phyloP scores from a whole-genome alignment of 169 alveolate genomes.

The Eimeria maxima region DNA sequence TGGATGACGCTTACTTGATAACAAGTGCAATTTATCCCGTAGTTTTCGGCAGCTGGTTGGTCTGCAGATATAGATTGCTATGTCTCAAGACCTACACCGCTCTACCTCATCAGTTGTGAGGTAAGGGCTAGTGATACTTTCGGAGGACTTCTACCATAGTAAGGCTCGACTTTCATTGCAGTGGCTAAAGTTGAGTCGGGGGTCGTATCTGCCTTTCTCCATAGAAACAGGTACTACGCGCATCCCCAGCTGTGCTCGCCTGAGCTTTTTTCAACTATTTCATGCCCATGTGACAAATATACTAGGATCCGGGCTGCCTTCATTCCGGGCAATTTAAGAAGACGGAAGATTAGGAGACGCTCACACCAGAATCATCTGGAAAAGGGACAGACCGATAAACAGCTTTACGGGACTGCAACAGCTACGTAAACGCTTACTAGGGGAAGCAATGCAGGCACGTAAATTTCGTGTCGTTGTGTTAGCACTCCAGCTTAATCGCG shows the following conservation, averaged over 20 bases:
- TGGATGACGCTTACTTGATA: not conserved
- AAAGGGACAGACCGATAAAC: no score
- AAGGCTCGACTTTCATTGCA: no score
- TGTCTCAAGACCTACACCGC: not conserved
- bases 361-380: not conserved
- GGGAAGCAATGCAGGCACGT: conserved; percentile 68
- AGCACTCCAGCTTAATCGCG: not conserved
- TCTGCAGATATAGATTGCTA: not conserved
- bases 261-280: not conserved
- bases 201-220: not conserved
- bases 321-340: not conserved
- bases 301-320: not conserved
- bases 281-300: not conserved
- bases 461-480: not conserved
- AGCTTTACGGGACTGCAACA: not conserved
- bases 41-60: not conserved
- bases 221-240: not conserved
- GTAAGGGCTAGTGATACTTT: not conserved
- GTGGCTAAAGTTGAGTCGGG: not conserved
- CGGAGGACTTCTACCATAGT: not conserved
- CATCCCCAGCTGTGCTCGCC: not conserved
- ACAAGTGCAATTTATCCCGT: not conserved
- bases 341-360: no score
- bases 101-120: not conserved
- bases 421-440: not conserved